Conservation (phyloP, 495 filamentous ascomycete genomes). For the Daldinia caldariorum region DNA sequence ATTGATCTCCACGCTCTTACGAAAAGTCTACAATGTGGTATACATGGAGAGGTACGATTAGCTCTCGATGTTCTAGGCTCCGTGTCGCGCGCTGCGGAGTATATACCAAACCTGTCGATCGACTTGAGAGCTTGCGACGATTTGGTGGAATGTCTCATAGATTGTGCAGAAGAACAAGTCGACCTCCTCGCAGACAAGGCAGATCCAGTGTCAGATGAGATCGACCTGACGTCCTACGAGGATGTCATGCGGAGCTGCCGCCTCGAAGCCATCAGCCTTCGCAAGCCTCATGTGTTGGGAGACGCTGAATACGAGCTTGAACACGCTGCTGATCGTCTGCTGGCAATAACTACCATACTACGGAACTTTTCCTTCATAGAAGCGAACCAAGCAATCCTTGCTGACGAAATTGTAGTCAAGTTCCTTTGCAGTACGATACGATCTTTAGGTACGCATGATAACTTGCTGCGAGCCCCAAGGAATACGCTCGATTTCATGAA, state of each 20-base stretch:
- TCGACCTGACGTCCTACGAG: constrained; percentile 84
- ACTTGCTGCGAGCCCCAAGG: constrained; percentile 78
- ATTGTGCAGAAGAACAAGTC: constrained; percentile 88
- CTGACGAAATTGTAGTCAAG: constrained; percentile 77
- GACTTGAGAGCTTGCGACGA: constrained; percentile 83
- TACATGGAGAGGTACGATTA: constrained; percentile 85
- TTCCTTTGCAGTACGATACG: constrained; percentile 84
- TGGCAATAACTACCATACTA: constrained; percentile 91
- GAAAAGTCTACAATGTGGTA: constrained; percentile 90
- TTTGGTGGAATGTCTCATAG: constrained; percentile 84
- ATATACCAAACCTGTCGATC: constrained; percentile 60
- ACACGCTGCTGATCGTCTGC: constrained; percentile 82
- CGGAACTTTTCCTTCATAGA: constrained; percentile 91
- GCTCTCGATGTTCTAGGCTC: constrained; percentile 85
- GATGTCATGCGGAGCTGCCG: constrained; percentile 82
- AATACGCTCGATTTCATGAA: constrained; percentile 98
- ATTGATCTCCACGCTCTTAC: constrained; percentile 93
- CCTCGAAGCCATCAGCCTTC: constrained; percentile 72
- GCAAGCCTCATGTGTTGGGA: constrained; percentile 77
- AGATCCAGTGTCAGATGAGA: constrained; percentile 82
- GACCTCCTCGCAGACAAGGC: constrained; percentile 82
- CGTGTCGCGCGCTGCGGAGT: constrained; percentile 69
- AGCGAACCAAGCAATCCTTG: constrained; percentile 74
- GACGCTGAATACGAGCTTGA: constrained; percentile 84
- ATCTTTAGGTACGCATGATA: constrained; percentile 88